Evolutionary conservation across 768 basidiomycete species (phyloP).

Genomic region (Chlorophyllum brunneum): DNA sequence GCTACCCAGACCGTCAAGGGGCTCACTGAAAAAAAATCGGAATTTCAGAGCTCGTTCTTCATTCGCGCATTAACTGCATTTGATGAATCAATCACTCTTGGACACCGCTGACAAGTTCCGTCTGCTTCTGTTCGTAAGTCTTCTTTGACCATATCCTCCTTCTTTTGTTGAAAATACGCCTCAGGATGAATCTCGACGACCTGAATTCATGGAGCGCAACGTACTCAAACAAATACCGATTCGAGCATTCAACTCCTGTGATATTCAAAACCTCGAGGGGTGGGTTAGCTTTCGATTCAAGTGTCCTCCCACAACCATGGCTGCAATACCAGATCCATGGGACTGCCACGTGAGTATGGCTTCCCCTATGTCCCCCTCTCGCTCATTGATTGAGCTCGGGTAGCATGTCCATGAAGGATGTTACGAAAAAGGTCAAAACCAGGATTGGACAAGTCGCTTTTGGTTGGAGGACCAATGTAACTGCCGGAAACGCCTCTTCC

Average conservation of each 20-base stretch:
- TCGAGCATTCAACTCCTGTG: not conserved
- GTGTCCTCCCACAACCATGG: not conserved
- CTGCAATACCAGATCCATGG: not conserved
- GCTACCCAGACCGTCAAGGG: no score
- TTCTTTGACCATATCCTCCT: not conserved
- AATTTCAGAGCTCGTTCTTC: no score
- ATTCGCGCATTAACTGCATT: no score
- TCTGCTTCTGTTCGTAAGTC: not conserved
- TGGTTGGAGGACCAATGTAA: not conserved
- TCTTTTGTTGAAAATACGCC: not conserved
- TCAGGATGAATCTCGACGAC: not conserved
- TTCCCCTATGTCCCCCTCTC: not conserved
- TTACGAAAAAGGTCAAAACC: no score
- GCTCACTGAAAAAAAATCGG: no score
- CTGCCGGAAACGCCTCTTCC: not conserved
- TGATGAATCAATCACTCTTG: no score
- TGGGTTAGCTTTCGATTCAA: not conserved
- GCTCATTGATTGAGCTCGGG: not conserved
- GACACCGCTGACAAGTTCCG: not conserved
- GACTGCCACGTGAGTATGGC: not conserved
- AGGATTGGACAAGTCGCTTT: not conserved
- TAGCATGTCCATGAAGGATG: not conserved
- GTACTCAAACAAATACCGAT: not conserved
- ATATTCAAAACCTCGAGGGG: not conserved
- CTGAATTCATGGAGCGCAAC: not conserved